Conservation (phyloP, 2,329 filamentous ascomycete genomes). For the Plectosphaerella sp. region DNA sequence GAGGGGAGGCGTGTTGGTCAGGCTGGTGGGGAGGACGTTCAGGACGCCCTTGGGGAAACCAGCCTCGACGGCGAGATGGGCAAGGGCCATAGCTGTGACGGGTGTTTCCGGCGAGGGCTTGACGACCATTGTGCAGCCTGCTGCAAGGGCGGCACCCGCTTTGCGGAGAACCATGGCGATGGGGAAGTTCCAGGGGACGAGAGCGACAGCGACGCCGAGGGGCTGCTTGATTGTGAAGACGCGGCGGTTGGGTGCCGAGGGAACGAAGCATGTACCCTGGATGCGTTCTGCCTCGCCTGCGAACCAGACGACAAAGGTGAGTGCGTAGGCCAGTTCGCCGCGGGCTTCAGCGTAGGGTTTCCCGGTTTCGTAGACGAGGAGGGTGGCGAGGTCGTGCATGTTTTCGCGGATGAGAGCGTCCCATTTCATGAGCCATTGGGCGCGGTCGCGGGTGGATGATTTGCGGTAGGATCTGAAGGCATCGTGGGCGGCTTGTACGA, state of each 20-base stretch:
- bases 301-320: constrained; percentile 53
- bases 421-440: constrained; percentile 29
- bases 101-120: constrained; percentile 22
- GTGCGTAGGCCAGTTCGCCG: constrained; percentile 52
- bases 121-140: constrained; percentile 67
- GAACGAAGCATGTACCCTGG: constrained; percentile 51
- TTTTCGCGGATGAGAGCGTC: constrained; percentile 27
- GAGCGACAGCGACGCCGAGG: constrained; percentile 26
- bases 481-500: constrained; percentile 27
- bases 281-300: constrained; percentile 42
- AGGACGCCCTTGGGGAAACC: constrained; percentile 73
- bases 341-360: constrained; percentile 51
- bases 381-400: constrained; percentile 31
- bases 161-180: constrained; percentile 45
- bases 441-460: constrained; percentile 28
- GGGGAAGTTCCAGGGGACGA: constrained; percentile 55
- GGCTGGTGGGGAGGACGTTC: constrained; percentile 69
- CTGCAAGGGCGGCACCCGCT: constrained; percentile 55
- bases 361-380: constrained; percentile 46
- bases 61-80: constrained; percentile 60
- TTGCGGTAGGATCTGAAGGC: constrained; percentile 33
- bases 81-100: constrained; percentile 39
- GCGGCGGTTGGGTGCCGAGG: neutral
- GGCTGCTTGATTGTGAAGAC: constrained; percentile 19
- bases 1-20: constrained; percentile 56